These are phyloP conservation scores for Clavispora asparagi DNA, from an alignment of 805 yeast species.

Conservation along the genomic window DNA sequence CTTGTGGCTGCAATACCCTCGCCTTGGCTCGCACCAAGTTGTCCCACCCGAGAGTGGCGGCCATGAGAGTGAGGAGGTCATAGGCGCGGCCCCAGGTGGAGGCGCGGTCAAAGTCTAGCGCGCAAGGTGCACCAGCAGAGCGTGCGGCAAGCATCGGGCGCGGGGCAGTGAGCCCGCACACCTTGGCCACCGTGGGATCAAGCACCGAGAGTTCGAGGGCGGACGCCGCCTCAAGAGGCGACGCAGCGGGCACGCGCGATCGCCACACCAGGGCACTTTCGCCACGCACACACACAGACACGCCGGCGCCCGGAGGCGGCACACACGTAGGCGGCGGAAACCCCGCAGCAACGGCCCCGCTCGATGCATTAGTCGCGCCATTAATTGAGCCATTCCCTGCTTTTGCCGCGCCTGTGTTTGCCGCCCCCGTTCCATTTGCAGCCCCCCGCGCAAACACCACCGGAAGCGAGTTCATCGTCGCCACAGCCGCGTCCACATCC, in stretches of 20 bases:
- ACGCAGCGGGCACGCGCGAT: conserved; percentile 19
- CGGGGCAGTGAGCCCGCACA: conserved; percentile 23
- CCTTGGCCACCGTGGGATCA: conserved; percentile 23
- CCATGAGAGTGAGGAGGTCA: conserved; percentile 63
- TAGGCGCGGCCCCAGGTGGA: conserved; percentile 48
- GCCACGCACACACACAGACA: conserved; percentile 20
- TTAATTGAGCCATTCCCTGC: too few relatives aligned
- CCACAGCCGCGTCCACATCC: conserved; percentile 55
- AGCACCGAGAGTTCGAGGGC: conserved; percentile 33
- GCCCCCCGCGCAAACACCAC: conserved; percentile 27
- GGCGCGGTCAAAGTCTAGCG: conserved; percentile 27
- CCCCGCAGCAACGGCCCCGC: not conserved
- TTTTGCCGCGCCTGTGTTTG: not conserved
- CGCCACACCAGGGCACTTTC: not conserved
- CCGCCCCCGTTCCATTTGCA: conserved; percentile 1
- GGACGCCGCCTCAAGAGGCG: conserved; percentile 30
- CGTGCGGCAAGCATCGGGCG: conserved; percentile 27
- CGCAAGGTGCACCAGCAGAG: conserved; percentile 24
- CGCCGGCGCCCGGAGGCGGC: conserved; percentile 12
- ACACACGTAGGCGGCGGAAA: not conserved
- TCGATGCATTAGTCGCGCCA: too few relatives aligned
- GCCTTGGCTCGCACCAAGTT: conserved; percentile 61
- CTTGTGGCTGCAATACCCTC: conserved; percentile 45
- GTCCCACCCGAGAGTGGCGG: conserved; percentile 79
- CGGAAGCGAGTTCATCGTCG: conserved; percentile 71